phyloP scores from a whole-genome alignment of 257 asterid genomes.

The Primulina eburnea region DNA sequence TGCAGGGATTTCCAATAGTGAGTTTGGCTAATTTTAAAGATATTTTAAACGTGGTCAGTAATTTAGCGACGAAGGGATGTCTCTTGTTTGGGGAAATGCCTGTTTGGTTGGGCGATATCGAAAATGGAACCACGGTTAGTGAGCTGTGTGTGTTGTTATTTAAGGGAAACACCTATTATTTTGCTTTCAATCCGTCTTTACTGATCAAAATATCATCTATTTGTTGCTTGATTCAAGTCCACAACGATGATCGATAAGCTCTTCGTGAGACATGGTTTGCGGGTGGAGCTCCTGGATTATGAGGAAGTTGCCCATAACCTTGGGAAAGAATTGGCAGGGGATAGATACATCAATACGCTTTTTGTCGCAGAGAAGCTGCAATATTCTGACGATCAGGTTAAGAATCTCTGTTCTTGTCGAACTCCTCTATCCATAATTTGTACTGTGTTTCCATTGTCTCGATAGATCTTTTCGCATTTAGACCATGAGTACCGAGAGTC shows the following conservation, averaged over 20 bases:
- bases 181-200: conserved; percentile 4
- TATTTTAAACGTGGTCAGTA: conserved; percentile 42
- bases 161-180: background rate
- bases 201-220: conserved; percentile 8
- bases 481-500: background rate
- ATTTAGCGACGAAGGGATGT: conserved; percentile 66
- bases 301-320: conserved; percentile 43
- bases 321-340: conserved; percentile 29
- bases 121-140: conserved; percentile 44
- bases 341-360: conserved; percentile 31
- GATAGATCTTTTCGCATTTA: background rate
- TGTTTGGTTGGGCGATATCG: conserved; percentile 49
- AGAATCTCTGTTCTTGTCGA: background rate
- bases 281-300: conserved; percentile 39
- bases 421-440: background rate
- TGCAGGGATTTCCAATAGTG: conserved; percentile 65
- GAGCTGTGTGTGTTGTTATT: conserved; percentile 14
- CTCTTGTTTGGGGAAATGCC: conserved; percentile 72
- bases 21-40: conserved; percentile 52
- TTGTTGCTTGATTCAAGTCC: conserved; percentile 34
- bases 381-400: conserved; percentile 85
- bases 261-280: conserved; percentile 64
- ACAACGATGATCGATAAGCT: conserved; percentile 54
- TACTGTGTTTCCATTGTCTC: background rate
- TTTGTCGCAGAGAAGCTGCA: conserved; percentile 72